Evolutionary conservation across 371 early-diverging fungal genomes (phyloP).

Genomic region (Phascolomyces articulosus): DNA sequence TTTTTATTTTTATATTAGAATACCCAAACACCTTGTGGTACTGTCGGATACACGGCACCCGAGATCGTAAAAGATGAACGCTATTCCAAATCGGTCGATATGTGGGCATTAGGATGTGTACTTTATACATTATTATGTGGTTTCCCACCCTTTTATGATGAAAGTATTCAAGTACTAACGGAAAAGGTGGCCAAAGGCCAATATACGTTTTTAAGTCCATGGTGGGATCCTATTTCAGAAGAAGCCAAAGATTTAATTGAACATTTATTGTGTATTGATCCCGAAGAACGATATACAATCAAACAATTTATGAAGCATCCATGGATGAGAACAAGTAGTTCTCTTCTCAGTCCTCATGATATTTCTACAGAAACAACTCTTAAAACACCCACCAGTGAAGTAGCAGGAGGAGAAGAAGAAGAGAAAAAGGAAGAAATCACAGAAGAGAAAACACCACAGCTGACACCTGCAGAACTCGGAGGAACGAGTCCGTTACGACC

Average conservation of each 20-base stretch:
- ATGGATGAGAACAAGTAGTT: conserved; percentile 57
- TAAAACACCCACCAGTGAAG: conserved; percentile 3
- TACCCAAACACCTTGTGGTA: conserved; percentile 79
- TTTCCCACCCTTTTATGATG: conserved; percentile 80
- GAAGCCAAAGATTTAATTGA: conserved; percentile 76
- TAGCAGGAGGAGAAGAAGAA: too few relatives aligned
- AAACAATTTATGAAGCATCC: conserved; percentile 79
- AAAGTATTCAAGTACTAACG: conserved; percentile 60
- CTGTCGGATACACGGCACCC: conserved; percentile 81
- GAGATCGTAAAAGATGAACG: conserved; percentile 72
- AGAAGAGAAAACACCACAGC: not conserved
- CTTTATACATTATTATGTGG: conserved; percentile 79
- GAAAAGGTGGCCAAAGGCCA: conserved; percentile 67
- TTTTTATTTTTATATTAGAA: not conserved
- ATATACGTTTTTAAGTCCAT: conserved; percentile 68
- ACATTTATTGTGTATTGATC: conserved; percentile 59
- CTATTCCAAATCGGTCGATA: conserved; percentile 75
- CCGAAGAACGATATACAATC: conserved; percentile 60
- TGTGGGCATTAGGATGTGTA: conserved; percentile 86
- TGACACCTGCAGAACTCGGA: conserved; percentile 1
- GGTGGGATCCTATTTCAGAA: conserved; percentile 75
- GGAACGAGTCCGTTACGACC: conserved; percentile 4
- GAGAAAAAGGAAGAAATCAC: not conserved
- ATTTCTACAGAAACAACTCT: not conserved
- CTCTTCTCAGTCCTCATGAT: too few relatives aligned